A percentile compares a stretch with the other conserved stretches of the same genome.
These are phyloP conservation scores for Monosporascus sp. DNA, from an alignment of 2,329 filamentous ascomycete species.

Conservation along the genomic window DNA sequence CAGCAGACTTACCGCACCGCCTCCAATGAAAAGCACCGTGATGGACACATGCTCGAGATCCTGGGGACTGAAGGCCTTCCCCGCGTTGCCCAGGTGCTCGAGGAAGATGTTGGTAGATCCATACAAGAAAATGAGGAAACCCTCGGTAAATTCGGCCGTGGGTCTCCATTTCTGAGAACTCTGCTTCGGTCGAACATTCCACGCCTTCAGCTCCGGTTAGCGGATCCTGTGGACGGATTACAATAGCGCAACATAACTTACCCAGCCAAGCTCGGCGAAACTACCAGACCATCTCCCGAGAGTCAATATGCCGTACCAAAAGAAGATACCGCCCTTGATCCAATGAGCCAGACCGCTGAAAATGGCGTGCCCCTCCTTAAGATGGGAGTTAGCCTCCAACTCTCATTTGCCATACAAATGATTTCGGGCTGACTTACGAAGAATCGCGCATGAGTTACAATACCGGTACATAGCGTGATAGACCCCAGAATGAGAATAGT, in stretches of 20 bases:
- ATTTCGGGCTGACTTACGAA: constrained; percentile 56
- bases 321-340: constrained; percentile 91
- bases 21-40: constrained; percentile 88
- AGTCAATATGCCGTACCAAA: constrained; percentile 85
- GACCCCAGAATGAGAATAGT: constrained; percentile 75
- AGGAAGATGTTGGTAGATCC: constrained; percentile 87
- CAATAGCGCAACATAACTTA: constrained; percentile 25
- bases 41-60: constrained; percentile 93
- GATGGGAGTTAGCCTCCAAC: constrained; percentile 8
- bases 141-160: constrained; percentile 85
- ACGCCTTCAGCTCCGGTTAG: constrained; percentile 46
- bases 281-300: constrained; percentile 86
- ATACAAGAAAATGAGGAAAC: constrained; percentile 84
- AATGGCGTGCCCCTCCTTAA: constrained; percentile 59
- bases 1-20: constrained; percentile 63
- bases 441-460: constrained; percentile 74
- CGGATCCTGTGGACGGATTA: no score
- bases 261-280: constrained; percentile 87
- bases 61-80: constrained; percentile 64
- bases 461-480: constrained; percentile 64
- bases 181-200: constrained; percentile 72
- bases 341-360: constrained; percentile 89
- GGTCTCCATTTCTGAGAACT: constrained; percentile 60
- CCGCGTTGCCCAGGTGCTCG: constrained; percentile 76
- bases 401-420: constrained; percentile 6